Evolutionary conservation across 371 early-diverging fungal genomes (phyloP), one percentile per base, ranked within the genome.

Genomic region (Haplosporangium sp.): DNA sequence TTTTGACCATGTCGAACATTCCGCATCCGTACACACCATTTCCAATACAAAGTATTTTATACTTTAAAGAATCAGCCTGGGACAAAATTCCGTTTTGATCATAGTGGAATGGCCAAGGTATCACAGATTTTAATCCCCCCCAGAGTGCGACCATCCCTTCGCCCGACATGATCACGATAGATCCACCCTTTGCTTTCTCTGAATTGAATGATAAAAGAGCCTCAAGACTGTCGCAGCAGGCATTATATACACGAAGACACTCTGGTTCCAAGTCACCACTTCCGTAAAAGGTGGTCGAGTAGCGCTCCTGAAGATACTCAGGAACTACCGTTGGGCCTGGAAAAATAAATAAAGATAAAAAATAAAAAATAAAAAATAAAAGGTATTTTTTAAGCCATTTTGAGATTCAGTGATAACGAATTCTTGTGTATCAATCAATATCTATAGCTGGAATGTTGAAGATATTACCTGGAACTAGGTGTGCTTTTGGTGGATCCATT

Each of bases 131-230:
- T 11, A 79, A 40, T 11, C 81, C 81, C 0, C 71, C 81, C 81
- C 81, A 79, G 10, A 79, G 72, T 6, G 55, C 81, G 17, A 71
- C 71, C 81, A 79, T 79, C 8, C 71, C 81, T 13, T 79, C 81
- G 9, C 81, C 81, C 2, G 75, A 60, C 81, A 79, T 74, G 65
- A 79, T 74, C 38, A 65, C 75, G n/a, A 74, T 61, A 53, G 71
- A 66, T 20, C 78, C 78, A 1, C 73, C 73, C 7, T 39, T 34
- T 10, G 27, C 40, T 1, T 57, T 57, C 8, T 71, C 68, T 2
- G 61, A 0, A 39, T 71, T 60, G 11, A 79, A 68, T 5, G 71
- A 58, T 34, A 79, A 20, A 2, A 79, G 48, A 0, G 52, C 35
- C 13, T 68, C 71, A 3, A 79, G 63, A 9, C 69, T 40, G 4